Conservation (phyloP, 441 rosid genomes). For the Erysimum cheiri region DNA sequence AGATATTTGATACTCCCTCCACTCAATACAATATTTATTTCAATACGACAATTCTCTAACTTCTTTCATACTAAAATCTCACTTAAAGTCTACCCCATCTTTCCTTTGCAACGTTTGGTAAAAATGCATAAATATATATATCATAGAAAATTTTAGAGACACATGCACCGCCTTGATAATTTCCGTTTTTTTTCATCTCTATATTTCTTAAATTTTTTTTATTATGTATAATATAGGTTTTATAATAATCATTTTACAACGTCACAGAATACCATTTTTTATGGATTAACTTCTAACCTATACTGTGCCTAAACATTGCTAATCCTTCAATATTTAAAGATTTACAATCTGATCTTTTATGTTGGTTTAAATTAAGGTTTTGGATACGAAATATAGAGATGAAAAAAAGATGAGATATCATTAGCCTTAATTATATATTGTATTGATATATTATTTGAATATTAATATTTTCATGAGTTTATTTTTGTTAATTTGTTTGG, state of each 20-base stretch:
- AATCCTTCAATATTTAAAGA: neutral
- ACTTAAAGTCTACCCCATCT: conserved; percentile 33
- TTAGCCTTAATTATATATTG: neutral
- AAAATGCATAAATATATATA: neutral
- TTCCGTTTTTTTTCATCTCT: neutral
- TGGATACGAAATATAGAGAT: neutral
- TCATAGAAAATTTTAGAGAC: neutral
- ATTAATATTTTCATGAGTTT: too few relatives aligned
- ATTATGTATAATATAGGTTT: too few relatives aligned
- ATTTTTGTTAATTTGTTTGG: too few relatives aligned
- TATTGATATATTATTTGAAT: too few relatives aligned
- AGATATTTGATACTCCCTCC: conserved; percentile 40
- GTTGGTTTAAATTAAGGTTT: neutral
- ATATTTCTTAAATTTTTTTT: too few relatives aligned
- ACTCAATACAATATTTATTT: conserved; percentile 41
- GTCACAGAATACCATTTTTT: neutral
- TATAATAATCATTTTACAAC: too few relatives aligned
- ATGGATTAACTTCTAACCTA: neutral
- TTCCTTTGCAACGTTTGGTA: conserved; percentile 29
- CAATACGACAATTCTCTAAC: conserved; percentile 39
- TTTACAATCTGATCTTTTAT: neutral
- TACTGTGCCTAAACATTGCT: neutral
- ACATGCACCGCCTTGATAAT: conserved; percentile 22
- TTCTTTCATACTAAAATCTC: conserved; percentile 28
- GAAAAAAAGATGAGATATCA: neutral